These are phyloP conservation scores for Capsella bursapastoris DNA, from an alignment of 345 rosid genomes.

Conservation along the genomic window DNA sequence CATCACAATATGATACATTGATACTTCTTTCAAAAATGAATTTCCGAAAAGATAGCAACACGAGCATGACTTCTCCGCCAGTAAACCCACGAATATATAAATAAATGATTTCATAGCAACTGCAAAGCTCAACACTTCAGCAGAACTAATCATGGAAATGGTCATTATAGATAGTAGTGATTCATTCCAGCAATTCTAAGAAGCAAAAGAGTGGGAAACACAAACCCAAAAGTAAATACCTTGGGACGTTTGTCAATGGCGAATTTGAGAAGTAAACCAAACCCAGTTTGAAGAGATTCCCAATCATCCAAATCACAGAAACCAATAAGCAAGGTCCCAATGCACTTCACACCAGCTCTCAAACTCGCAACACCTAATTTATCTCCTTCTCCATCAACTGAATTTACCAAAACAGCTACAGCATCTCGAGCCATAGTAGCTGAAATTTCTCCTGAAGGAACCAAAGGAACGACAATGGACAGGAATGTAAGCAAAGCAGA, in stretches of 20 bases:
- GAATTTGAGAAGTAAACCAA: conserved; percentile 65
- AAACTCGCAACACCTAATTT: conserved; percentile 63
- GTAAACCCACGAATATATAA: too few species aligned
- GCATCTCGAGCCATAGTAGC: conserved; percentile 70
- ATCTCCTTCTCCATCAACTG: conserved; percentile 49
- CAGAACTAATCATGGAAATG: background rate
- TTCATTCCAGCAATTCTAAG: background rate
- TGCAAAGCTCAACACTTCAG: background rate
- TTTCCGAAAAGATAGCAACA: conserved; percentile 6
- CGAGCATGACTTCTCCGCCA: background rate
- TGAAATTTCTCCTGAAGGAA: conserved; percentile 56
- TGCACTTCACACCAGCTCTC: conserved; percentile 77
- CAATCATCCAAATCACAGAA: conserved; percentile 75
- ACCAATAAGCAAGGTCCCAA: conserved; percentile 63
- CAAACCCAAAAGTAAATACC: conserved; percentile 47
- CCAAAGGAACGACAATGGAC: conserved; percentile 60
- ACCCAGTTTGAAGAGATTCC: conserved; percentile 61
- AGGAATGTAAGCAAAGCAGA: conserved; percentile 74
- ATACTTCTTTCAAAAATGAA: conserved; percentile 2
- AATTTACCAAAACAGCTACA: conserved; percentile 56
- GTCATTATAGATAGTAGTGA: background rate
- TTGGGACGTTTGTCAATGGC: conserved; percentile 85
- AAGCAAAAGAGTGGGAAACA: background rate
- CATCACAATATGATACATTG: background rate
- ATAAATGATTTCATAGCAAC: too few species aligned